Percentiles rank a stretch among this genome's conserved stretches.
These are phyloP conservation scores for Sisymbrium irio DNA, from an alignment of 345 rosid genomes.

Conservation along the genomic window DNA sequence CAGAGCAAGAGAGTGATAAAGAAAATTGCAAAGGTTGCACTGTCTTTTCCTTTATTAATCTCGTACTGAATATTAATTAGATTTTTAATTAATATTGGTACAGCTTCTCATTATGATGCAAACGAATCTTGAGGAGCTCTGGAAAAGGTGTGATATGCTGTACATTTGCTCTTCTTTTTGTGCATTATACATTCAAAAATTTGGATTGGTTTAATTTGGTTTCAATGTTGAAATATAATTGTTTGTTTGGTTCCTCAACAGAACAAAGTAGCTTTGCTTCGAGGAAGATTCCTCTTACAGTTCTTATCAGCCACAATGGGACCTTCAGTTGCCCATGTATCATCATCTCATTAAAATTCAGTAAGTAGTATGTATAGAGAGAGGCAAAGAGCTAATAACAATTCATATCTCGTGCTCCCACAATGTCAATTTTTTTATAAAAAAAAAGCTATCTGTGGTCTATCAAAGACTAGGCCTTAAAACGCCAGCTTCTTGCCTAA, in stretches of 20 bases:
- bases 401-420: too few relatives aligned
- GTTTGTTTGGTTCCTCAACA: constrained; percentile 23
- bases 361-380: too few relatives aligned
- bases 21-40: too few relatives aligned
- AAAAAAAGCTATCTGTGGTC: too few relatives aligned
- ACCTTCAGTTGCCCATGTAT: constrained; percentile 88
- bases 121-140: constrained; percentile 53
- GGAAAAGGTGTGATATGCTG: constrained; percentile 37
- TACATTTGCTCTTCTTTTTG: too few relatives aligned
- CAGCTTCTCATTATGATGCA: constrained; percentile 34
- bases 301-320: constrained; percentile 98
- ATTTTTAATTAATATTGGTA: neutral
- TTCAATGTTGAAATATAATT: neutral
- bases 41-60: neutral
- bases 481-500: too few relatives aligned
- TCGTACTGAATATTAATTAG: neutral
- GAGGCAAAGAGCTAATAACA: too few relatives aligned
- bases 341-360: constrained; percentile 14
- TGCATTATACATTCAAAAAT: neutral
- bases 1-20: constrained; percentile 46
- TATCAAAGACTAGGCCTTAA: too few relatives aligned
- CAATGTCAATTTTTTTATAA: too few relatives aligned
- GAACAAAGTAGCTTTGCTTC: constrained; percentile 50
- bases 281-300: constrained; percentile 75
- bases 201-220: neutral